Evolutionary conservation across 192 early-diverging fungal genomes (phyloP).

Genomic region (Podila epigama): DNA sequence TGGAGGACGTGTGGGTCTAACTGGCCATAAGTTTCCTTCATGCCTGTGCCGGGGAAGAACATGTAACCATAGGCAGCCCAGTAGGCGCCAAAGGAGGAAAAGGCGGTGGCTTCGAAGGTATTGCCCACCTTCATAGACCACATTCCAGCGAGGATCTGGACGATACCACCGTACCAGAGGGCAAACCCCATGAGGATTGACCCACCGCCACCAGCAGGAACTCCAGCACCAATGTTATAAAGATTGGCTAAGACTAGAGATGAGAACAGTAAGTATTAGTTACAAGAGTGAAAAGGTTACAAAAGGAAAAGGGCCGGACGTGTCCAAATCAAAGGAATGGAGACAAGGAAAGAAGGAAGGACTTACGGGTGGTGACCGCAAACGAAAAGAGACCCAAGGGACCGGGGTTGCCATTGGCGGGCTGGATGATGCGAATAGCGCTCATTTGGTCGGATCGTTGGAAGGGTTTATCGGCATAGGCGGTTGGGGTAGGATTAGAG

Average conservation of each 20-base stretch:
- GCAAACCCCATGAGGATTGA: conserved; percentile 68
- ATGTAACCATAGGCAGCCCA: conserved; percentile 70
- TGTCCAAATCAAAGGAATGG: background rate
- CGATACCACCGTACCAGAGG: conserved; percentile 79
- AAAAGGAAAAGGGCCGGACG: background rate
- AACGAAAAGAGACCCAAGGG: conserved; percentile 72
- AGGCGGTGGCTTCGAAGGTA: conserved; percentile 85
- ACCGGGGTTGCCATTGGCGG: conserved; percentile 63
- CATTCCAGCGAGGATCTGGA: conserved; percentile 85
- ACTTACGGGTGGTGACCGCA: conserved; percentile 64
- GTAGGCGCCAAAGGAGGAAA: conserved; percentile 68
- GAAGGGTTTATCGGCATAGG: background rate
- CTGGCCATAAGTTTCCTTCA: conserved; percentile 47
- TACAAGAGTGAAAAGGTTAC: background rate
- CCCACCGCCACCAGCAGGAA: conserved; percentile 51
- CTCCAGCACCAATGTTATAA: conserved; percentile 72
- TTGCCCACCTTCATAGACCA: conserved; percentile 82
- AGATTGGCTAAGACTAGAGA: conserved; percentile 63
- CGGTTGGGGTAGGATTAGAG: no score
- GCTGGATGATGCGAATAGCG: conserved; percentile 32
- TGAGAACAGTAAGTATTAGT: background rate
- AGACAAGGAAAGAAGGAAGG: background rate
- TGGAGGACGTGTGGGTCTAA: conserved; percentile 18
- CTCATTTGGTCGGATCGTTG: background rate
- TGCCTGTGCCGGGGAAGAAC: conserved; percentile 59